These are phyloP conservation scores for Ustilago vetiveriae DNA, from an alignment of 1,284 basidiomycete genomes.

Conservation along the genomic window DNA sequence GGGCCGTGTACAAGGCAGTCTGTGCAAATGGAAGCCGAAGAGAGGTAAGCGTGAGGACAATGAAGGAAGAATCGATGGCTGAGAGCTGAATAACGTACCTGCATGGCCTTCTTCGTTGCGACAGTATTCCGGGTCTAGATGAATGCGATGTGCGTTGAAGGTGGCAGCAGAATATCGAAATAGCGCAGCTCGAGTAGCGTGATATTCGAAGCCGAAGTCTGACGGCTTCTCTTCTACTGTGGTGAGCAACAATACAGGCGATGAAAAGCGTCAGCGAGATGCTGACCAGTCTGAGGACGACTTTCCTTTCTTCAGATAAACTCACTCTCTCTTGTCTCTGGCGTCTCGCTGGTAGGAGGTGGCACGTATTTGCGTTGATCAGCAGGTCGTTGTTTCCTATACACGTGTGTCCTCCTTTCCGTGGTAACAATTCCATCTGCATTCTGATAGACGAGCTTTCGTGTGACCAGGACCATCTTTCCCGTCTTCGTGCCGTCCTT, in stretches of 20 bases:
- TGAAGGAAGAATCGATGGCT: too few relatives aligned
- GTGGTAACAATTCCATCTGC: slow-evolving; percentile 17
- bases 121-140: slow-evolving; percentile 58
- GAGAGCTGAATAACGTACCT: slow-evolving; percentile 21
- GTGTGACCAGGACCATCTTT: slow-evolving; percentile 38
- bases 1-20: slow-evolving; percentile 58
- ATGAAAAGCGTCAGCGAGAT: background rate
- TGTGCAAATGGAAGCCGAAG: background rate
- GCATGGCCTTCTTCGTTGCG: slow-evolving; percentile 55
- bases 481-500: slow-evolving; percentile 43
- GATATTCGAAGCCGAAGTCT: slow-evolving; percentile 45
- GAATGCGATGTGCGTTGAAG: slow-evolving; percentile 63
- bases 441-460: slow-evolving; percentile 24
- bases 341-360: slow-evolving; percentile 3
- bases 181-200: slow-evolving; percentile 44
- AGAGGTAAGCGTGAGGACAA: background rate
- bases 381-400: slow-evolving; percentile 26
- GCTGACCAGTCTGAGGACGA: background rate
- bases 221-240: slow-evolving; percentile 34
- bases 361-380: slow-evolving; percentile 21
- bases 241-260: background rate
- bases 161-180: slow-evolving; percentile 65
- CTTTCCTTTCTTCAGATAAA: background rate
- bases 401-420: slow-evolving; percentile 38
- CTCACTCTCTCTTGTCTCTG: slow-evolving; percentile 21